Evolutionary conservation across 2,329 filamentous ascomycete genomes (phyloP), one percentile per base, ranked within the genome.

Genomic region (Plectosphaerella cucumerina): DNA sequence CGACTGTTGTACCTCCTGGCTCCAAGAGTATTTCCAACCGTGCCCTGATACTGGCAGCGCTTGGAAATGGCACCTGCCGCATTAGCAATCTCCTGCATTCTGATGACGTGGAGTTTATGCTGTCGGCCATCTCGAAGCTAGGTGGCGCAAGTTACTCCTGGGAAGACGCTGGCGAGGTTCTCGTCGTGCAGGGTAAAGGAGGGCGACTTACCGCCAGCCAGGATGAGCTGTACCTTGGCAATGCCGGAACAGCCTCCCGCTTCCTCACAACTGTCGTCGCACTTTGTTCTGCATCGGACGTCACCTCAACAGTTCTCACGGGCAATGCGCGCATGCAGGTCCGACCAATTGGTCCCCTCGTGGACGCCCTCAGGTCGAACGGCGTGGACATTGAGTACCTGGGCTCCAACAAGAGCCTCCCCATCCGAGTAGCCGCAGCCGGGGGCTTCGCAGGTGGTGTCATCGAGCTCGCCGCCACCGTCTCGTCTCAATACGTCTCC

Each of bases 401-500:
- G 41, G 92, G 92, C 62, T 86, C 86, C 57, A 81, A 90, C 57
- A 84, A 88, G 56, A 95, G 92, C 65, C 75, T 99, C 41, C 94
- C 94, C 0, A 73, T 99, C 12, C 83, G 85, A 52, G 87, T 99
- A 47, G 81, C 86, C 55, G 91, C 94, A 44, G 87, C 88, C 21
- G 86, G 85, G 45, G 93, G 92, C 4, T 87, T 97, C 58, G 82
- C 84, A 44, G 93, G 92, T 50, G 94, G 94, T 35, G 78, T 87
- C 23, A 97, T 99, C 60, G 89, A 96, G 65, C 79, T 99, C 51
- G 90, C 92, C 11, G 94, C 94, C 1, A 97, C 94, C 41, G 88
- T 97, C 15, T 99, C 94, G 9, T 97, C 94, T n/a, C 94, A 99
- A 71, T 99, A 97, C 65, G 94, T 99, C 35, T 97, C 94, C 0